These are phyloP conservation scores for Blakeslea trispora DNA, from an alignment of 371 early-diverging fungal genomes.

Conservation along the genomic window DNA sequence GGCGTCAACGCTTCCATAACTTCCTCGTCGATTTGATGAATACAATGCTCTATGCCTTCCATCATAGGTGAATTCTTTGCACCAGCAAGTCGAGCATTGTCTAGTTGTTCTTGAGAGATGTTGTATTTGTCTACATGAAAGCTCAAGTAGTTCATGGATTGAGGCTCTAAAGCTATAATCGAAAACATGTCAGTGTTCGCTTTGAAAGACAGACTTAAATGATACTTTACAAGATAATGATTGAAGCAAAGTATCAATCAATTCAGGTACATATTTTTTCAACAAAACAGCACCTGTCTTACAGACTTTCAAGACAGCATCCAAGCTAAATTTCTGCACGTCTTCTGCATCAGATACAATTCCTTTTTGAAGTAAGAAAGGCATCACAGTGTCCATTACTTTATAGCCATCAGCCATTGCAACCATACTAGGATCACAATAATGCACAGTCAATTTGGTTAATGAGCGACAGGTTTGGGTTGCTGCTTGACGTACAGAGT, in stretches of 20 bases:
- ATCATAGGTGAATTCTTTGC: slow-evolving; percentile 80
- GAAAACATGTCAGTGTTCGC: background rate
- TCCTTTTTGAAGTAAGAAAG: slow-evolving; percentile 84
- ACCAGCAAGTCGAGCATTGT: slow-evolving; percentile 71
- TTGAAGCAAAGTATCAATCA: slow-evolving; percentile 79
- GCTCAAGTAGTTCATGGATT: slow-evolving; percentile 79
- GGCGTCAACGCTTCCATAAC: slow-evolving; percentile 70
- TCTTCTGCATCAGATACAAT: slow-evolving; percentile 86
- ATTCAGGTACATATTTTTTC: slow-evolving; percentile 70
- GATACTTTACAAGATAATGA: slow-evolving; percentile 68
- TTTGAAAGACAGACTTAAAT: background rate
- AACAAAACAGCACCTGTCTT: slow-evolving; percentile 75
- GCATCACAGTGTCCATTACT: slow-evolving; percentile 79
- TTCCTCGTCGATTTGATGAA: slow-evolving; percentile 75
- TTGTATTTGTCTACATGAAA: slow-evolving; percentile 89
- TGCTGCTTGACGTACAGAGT: slow-evolving; percentile 85
- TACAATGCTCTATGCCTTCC: slow-evolving; percentile 80
- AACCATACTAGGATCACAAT: slow-evolving; percentile 76
- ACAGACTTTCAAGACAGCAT: slow-evolving; percentile 81
- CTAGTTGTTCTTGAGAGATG: slow-evolving; percentile 86
- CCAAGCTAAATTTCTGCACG: slow-evolving; percentile 82
- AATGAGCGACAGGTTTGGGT: slow-evolving; percentile 78
- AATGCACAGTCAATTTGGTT: slow-evolving; percentile 79
- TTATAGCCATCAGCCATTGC: slow-evolving; percentile 62
- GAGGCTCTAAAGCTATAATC: slow-evolving; percentile 52